Percentiles rank a stretch among this genome's conserved stretches.
Evolutionary conservation across 192 early-diverging fungal species (phyloP).

Genomic region (Coemansia sp.): DNA sequence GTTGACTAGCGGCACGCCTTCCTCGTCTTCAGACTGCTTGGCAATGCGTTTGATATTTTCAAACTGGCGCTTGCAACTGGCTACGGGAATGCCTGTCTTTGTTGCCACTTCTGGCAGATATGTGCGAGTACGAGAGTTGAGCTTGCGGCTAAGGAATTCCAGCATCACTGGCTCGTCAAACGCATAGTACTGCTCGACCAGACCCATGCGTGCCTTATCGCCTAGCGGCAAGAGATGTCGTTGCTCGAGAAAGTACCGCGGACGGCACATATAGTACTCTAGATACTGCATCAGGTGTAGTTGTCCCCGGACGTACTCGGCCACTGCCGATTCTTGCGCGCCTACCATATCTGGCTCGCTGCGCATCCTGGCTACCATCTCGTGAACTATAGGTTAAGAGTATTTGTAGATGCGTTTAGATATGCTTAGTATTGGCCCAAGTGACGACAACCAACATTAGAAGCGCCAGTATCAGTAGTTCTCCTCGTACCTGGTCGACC

Average conservation of each 20-base stretch:
- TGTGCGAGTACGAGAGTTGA: constrained; percentile 31
- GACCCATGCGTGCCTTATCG: constrained; percentile 17
- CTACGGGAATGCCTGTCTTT: constrained; percentile 19
- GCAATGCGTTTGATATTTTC: constrained; percentile 68
- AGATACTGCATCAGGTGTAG: constrained; percentile 29
- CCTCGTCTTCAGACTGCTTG: constrained; percentile 61
- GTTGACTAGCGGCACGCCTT: constrained; percentile 43
- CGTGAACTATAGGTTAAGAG: constrained; percentile 3
- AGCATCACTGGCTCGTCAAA: constrained; percentile 38
- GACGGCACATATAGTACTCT: constrained; percentile 28
- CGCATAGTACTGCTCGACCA: constrained; percentile 26
- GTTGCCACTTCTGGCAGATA: constrained; percentile 25
- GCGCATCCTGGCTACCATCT: constrained; percentile 18
- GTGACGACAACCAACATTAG: neutral
- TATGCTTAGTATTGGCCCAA: neutral
- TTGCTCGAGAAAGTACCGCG: constrained; percentile 34
- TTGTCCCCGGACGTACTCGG: constrained; percentile 32
- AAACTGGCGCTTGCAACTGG: constrained; percentile 52
- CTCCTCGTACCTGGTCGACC: constrained; percentile 19
- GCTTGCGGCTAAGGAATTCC: constrained; percentile 30
- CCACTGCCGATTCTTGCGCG: constrained; percentile 12
- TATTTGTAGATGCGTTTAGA: neutral
- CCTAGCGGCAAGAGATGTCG: constrained; percentile 22
- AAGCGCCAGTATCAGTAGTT: neutral
- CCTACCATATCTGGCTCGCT: constrained; percentile 24